These are phyloP conservation scores for Pythium scleroteichum DNA, from an alignment of 352 stramenopile genomes.

Conservation along the genomic window DNA sequence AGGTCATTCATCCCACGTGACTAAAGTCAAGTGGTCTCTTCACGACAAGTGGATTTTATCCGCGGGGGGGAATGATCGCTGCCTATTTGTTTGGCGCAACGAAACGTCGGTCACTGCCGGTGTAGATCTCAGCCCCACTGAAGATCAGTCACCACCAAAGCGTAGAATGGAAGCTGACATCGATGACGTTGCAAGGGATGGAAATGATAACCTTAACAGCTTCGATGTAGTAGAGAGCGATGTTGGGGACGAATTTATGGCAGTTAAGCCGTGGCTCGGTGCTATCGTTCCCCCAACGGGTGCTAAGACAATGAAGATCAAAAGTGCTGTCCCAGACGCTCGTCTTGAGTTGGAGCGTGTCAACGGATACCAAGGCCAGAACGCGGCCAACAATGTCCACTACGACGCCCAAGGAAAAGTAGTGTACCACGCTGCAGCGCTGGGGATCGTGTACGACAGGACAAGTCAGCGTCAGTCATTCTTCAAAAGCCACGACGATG, in stretches of 20 bases:
- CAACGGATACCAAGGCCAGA: conserved; percentile 79
- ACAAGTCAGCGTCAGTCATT: conserved; percentile 43
- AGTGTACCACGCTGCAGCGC: conserved; percentile 78
- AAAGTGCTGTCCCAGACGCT: conserved; percentile 37
- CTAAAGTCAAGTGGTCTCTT: conserved; percentile 65
- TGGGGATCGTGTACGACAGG: conserved; percentile 74
- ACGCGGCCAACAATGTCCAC: conserved; percentile 74
- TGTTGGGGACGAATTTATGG: conserved; percentile 89
- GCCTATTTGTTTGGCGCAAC: conserved; percentile 74
- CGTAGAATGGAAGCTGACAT: not conserved
- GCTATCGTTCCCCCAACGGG: conserved; percentile 75
- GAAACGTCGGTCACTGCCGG: conserved; percentile 18
- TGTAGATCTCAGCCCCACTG: not conserved
- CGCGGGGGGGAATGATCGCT: conserved; percentile 78
- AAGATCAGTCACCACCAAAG: conserved; percentile 1
- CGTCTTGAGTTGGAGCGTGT: conserved; percentile 64
- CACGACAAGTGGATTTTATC: conserved; percentile 69
- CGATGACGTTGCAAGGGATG: not conserved
- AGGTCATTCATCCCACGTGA: conserved; percentile 83
- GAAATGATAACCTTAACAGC: conserved; percentile 36
- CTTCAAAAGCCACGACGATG: conserved; percentile 78
- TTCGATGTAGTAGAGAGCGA: conserved; percentile 34
- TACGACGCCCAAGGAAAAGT: conserved; percentile 56
- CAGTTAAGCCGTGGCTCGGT: conserved; percentile 87
- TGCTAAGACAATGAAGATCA: conserved; percentile 34